Conservation (phyloP, 331 rosid species). For the Spiraea crenata region DNA sequence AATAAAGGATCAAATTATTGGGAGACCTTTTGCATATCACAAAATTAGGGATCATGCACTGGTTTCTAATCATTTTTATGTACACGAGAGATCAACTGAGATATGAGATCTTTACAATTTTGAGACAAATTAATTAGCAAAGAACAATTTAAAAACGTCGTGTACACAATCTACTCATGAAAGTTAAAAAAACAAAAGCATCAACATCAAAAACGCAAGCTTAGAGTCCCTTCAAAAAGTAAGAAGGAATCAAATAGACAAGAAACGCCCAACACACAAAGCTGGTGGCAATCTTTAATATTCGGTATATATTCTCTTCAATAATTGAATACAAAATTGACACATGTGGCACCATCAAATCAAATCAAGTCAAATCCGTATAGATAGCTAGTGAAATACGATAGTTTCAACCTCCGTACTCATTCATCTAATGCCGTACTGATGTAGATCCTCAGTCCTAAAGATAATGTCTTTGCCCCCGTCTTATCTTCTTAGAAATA, state of each 20-base stretch:
- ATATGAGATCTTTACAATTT: too few relatives aligned
- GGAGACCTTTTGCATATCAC: too few relatives aligned
- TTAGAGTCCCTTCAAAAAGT: not conserved
- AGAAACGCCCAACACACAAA: not conserved
- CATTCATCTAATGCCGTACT: not conserved
- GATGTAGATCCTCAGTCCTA: not conserved
- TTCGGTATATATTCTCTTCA: not conserved
- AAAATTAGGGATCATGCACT: too few relatives aligned
- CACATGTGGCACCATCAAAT: not conserved
- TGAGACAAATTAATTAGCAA: too few relatives aligned
- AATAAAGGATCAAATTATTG: not conserved
- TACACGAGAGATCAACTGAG: too few relatives aligned
- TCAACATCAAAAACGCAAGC: not conserved
- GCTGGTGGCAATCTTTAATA: not conserved
- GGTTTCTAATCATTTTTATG: too few relatives aligned
- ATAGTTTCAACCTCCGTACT: conserved; percentile 2
- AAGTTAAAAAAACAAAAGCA: too few relatives aligned
- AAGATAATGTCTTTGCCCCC: too few relatives aligned
- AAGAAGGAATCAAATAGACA: not conserved
- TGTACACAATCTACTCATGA: too few relatives aligned
- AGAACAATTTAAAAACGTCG: too few relatives aligned
- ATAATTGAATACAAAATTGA: not conserved
- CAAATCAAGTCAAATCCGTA: not conserved
- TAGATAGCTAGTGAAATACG: not conserved
- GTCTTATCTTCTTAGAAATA: too few relatives aligned